A percentile compares a stretch with the other conserved stretches of the same genome.
Evolutionary conservation across 371 early-diverging fungal genomes (phyloP).

Genomic region (Mortierella sp.): DNA sequence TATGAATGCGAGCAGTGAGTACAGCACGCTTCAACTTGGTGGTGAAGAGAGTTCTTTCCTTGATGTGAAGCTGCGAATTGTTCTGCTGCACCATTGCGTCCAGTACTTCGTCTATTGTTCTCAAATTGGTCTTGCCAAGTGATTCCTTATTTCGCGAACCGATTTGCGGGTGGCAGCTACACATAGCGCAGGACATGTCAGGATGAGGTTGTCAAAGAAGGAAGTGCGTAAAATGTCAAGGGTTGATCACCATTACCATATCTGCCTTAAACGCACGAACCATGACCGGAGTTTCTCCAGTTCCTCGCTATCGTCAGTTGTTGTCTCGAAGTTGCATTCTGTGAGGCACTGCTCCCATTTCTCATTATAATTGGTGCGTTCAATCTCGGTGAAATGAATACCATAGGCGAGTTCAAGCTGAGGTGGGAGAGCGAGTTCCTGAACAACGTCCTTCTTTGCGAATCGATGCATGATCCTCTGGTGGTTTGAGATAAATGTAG

Average conservation of each 20-base stretch:
- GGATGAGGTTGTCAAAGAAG: too few relatives aligned
- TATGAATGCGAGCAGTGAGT: constrained; percentile 23
- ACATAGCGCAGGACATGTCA: neutral
- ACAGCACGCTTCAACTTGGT: constrained; percentile 34
- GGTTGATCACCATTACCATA: constrained; percentile 19
- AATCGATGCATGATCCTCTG: constrained; percentile 65
- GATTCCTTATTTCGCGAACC: constrained; percentile 56
- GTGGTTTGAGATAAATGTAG: constrained; percentile 53
- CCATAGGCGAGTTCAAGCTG: constrained; percentile 62
- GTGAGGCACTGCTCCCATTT: constrained; percentile 58
- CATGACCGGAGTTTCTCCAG: constrained; percentile 26
- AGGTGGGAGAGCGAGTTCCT: constrained; percentile 67
- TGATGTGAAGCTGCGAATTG: constrained; percentile 17
- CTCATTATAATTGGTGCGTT: constrained; percentile 72
- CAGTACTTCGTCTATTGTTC: constrained; percentile 57
- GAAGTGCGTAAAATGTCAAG: too few relatives aligned
- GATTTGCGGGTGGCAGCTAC: constrained; percentile 67
- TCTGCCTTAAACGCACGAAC: constrained; percentile 42
- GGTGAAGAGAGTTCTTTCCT: constrained; percentile 14
- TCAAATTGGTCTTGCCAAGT: constrained; percentile 53
- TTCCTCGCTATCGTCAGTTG: constrained; percentile 15
- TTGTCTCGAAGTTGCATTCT: constrained; percentile 20
- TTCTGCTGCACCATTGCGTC: constrained; percentile 59
- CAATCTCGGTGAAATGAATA: constrained; percentile 66
- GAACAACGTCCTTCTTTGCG: constrained; percentile 59